Evolutionary conservation across 768 basidiomycete species (phyloP).

Genomic region (Russula griseocarnosa): DNA sequence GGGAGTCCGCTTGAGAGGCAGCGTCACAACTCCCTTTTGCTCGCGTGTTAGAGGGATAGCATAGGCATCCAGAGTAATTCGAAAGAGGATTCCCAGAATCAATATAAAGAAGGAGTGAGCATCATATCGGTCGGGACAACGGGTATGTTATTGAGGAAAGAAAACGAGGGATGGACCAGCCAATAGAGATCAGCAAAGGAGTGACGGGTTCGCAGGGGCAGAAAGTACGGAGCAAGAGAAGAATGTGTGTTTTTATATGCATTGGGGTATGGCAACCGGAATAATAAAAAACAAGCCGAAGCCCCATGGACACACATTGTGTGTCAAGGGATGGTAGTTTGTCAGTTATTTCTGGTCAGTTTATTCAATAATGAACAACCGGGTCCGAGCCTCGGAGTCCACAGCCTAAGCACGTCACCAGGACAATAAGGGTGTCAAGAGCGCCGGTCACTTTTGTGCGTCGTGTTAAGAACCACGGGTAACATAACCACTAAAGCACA

Average conservation of each 20-base stretch:
- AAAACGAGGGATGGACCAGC: slow-evolving; percentile 14
- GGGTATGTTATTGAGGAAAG: slow-evolving; percentile 46
- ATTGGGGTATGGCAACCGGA: background rate
- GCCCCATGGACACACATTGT: background rate
- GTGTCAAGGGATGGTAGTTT: background rate
- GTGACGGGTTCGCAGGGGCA: background rate
- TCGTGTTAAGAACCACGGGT: background rate
- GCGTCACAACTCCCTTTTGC: slow-evolving; percentile 37
- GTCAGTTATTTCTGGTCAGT: background rate
- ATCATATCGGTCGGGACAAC: slow-evolving; percentile 64
- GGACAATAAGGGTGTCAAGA: background rate
- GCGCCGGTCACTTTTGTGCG: background rate
- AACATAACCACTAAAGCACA: background rate
- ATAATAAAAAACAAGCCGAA: background rate
- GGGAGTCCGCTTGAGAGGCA: slow-evolving; percentile 41
- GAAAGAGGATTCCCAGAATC: slow-evolving; percentile 51
- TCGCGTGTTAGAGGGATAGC: slow-evolving; percentile 42
- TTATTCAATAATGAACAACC: background rate
- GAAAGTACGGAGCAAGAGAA: background rate
- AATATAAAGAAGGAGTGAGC: slow-evolving; percentile 51
- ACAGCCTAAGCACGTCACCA: background rate
- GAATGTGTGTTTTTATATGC: slow-evolving; percentile 1
- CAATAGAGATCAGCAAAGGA: slow-evolving; percentile 10
- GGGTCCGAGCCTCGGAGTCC: background rate
- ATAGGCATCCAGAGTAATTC: slow-evolving; percentile 39